A percentile compares a stretch with the other conserved stretches of the same genome.
These are phyloP conservation scores for Aspergillus sp. DNA, from an alignment of 2,329 filamentous ascomycete genomes.

Conservation along the genomic window DNA sequence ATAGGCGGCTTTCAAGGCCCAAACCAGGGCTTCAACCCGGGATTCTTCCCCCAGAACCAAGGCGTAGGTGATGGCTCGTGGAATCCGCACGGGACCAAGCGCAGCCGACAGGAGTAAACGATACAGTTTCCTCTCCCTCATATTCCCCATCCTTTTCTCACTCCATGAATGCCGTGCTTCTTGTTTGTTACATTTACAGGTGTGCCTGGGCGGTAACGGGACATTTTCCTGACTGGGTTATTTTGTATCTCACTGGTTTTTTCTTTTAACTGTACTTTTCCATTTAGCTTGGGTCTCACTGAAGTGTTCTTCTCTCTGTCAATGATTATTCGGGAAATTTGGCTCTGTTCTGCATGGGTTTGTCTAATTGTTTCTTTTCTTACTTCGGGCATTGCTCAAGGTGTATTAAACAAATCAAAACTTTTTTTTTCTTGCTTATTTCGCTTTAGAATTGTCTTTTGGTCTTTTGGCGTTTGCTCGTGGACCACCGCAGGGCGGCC, in stretches of 20 bases:
- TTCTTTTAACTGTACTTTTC: conserved; percentile 2
- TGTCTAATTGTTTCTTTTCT: conserved; percentile 6
- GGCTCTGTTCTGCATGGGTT: conserved; percentile 10
- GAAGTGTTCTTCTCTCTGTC: conserved; percentile 9
- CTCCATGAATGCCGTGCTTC: not conserved
- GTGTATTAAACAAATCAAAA: conserved; percentile 30
- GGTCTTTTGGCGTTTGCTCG: not conserved
- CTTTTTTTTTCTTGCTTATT: conserved; percentile 7
- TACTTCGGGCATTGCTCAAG: conserved; percentile 20
- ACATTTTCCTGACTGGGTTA: conserved; percentile 8
- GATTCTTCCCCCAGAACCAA: conserved; percentile 63
- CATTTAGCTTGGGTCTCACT: conserved; percentile 4
- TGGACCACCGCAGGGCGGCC: too few relatives aligned
- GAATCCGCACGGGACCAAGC: conserved; percentile 80
- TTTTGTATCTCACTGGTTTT: conserved; percentile 15
- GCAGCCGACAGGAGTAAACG: conserved; percentile 68
- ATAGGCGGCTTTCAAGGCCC: conserved; percentile 66
- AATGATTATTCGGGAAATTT: conserved; percentile 20
- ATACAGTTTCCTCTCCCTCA: not conserved
- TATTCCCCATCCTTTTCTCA: not conserved
- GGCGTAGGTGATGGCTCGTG: conserved; percentile 61
- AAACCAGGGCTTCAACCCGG: conserved; percentile 69
- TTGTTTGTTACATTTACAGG: conserved; percentile 6
- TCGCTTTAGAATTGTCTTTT: not conserved
- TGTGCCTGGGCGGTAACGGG: conserved; percentile 9